Base-by-base conservation (phyloP, 768 basidiomycete species). In the Suillus americanus region DNA sequence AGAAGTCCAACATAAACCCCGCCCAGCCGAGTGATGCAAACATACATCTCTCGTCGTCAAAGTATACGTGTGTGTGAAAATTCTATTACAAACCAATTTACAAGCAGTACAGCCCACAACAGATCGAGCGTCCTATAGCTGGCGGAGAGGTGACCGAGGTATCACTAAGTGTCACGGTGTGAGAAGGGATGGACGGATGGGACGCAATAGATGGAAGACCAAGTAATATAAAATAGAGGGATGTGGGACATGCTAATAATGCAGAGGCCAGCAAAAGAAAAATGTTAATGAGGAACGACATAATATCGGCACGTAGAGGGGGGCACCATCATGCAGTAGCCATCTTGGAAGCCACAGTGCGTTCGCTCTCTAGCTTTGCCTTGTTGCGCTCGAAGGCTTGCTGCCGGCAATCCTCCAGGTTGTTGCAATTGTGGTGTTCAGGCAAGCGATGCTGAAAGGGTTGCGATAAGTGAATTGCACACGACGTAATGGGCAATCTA, bases 321-420 rank as follows among this genome's bases (percentile, higher is more conserved):
- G 66, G 62, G 23, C 13, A 40, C 23, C 56, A 62, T 81, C 71
- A 93, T 74, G 90, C 90, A 55, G 86, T 89, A 64, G 89, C 89
- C 85, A 95, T 89, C 88, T 94, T 95, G 73, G 90, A 81, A 40
- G 89, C 89, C 41, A 92, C 89, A 23, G 94, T 95, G 78, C 90
- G 87, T 78, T 95, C 94, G 70, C 88, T 88, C 83, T 94, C 93
- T 64, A 95, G 80, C 79, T 92, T 92, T 61, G 80, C 83, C 86
- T 95, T 94, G 82, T 95, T 95, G 72, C 86, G 84, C 68, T 93
- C 87, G 73, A 94, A 95, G 23, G 94, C 94, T 77, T 92, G 89
- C 75, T 93, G 90, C 67, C 89, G 82, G 79, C 94, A 95, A 75
- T 89, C 89, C 73, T 91, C 89, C 66, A 96, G 80, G 66, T 94